These are phyloP conservation scores for Botryotinia globosa DNA, from an alignment of 2,329 filamentous ascomycete genomes.

Conservation along the genomic window DNA sequence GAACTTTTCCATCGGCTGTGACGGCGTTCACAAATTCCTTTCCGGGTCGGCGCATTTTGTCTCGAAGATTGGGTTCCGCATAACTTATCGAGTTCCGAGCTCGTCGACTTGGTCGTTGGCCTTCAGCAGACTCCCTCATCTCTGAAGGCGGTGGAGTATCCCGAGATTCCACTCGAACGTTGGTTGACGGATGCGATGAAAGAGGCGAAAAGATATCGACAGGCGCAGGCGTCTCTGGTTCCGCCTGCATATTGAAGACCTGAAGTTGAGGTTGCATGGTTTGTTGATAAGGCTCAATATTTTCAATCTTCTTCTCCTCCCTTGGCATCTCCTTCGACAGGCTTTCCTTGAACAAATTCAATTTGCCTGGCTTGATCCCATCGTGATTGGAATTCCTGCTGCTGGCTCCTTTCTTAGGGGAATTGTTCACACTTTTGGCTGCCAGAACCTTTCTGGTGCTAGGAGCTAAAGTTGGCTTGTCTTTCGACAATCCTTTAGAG, in stretches of 20 bases:
- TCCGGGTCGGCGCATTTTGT: slow-evolving; percentile 80
- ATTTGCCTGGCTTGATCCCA: slow-evolving; percentile 44
- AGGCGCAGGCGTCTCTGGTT: slow-evolving; percentile 42
- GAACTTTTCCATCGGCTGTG: slow-evolving; percentile 55
- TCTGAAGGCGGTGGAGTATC: slow-evolving; percentile 61
- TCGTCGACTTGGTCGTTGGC: slow-evolving; percentile 63
- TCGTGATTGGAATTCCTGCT: slow-evolving; percentile 40
- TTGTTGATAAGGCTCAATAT: not conserved
- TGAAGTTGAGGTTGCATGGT: slow-evolving; percentile 14
- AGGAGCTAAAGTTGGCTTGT: slow-evolving; percentile 26
- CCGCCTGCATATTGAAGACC: slow-evolving; percentile 38
- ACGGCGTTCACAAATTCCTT: slow-evolving; percentile 76
- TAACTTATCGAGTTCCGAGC: slow-evolving; percentile 71
- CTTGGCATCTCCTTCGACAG: slow-evolving; percentile 24
- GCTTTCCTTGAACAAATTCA: slow-evolving; percentile 35
- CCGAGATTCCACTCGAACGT: slow-evolving; percentile 34
- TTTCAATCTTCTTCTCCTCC: not conserved
- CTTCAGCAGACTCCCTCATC: slow-evolving; percentile 54
- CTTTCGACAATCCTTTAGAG: slow-evolving; percentile 29
- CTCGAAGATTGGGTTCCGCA: slow-evolving; percentile 74
- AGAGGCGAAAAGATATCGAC: slow-evolving; percentile 46
- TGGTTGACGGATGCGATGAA: slow-evolving; percentile 48
- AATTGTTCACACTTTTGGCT: slow-evolving; percentile 55
- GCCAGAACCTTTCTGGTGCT: slow-evolving; percentile 36
- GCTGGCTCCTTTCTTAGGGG: slow-evolving; percentile 51